phyloP scores from a whole-genome alignment of 2,329 filamentous ascomycete genomes.

The Talaromyces amestolkiae region DNA sequence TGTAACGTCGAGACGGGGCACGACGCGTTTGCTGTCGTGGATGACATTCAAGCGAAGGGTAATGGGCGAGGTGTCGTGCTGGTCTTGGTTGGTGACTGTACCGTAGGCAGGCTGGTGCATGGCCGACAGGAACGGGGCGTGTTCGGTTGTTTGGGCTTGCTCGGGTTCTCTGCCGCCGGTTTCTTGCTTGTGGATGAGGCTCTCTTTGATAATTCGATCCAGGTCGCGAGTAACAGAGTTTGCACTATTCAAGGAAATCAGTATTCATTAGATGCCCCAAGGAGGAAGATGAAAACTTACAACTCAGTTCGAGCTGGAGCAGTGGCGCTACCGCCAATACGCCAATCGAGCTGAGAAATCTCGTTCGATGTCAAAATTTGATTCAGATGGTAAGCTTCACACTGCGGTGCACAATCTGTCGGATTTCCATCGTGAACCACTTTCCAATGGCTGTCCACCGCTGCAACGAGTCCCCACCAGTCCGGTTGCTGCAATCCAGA shows the following conservation, averaged over 20 bases:
- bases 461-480: constrained; percentile 45
- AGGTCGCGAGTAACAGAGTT: constrained; percentile 43
- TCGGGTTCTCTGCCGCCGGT: constrained; percentile 18
- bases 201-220: constrained; percentile 42
- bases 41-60: constrained; percentile 41
- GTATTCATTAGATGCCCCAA: constrained; percentile 23
- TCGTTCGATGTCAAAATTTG: constrained; percentile 38
- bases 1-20: constrained; percentile 38
- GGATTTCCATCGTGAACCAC: constrained; percentile 37
- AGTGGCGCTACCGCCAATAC: constrained; percentile 34
- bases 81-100: constrained; percentile 12
- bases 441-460: constrained; percentile 45
- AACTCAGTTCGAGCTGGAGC: constrained; percentile 40
- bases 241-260: constrained; percentile 28
- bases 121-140: constrained; percentile 9
- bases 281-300: constrained; percentile 28
- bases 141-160: constrained; percentile 2
- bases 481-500: constrained; percentile 43
- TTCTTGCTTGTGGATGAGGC: constrained; percentile 25
- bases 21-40: constrained; percentile 39
- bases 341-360: constrained; percentile 34
- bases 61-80: constrained; percentile 23
- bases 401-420: constrained; percentile 31
- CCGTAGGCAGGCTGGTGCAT: constrained; percentile 16
- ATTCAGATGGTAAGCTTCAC: constrained; percentile 36